Base-by-base conservation (phyloP, 2,329 filamentous ascomycete genomes). In the Apiospora malaysiana region DNA sequence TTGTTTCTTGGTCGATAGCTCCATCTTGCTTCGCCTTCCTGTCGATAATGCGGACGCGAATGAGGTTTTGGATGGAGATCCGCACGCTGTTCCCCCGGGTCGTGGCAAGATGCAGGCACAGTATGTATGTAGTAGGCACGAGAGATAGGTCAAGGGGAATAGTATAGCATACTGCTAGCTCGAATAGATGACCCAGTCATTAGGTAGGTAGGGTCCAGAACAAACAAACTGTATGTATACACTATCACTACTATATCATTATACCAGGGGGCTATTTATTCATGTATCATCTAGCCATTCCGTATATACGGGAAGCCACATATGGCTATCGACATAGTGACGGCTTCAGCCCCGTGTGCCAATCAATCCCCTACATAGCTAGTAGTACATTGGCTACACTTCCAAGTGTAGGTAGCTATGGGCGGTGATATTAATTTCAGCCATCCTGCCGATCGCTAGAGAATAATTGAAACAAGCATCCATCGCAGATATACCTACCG, bases 331-430 rank as follows among this genome's bases (percentile, higher is more conserved):
- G 8, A 6, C 27, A 40, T 63, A 63, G 32, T 63, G 18, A 23
- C 56, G 56, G 56, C 56, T 63, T 63, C 56, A 63, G 56, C 32
- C 56, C 56, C 56, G 56, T 63, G 27, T 63, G 56, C 56, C 56
- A 63, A 63, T 63, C 56, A 63, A n/a, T 32, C 4, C 18, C 56
- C 27, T 63, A 12, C 27, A 40, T 63, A 12, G 8, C 27, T 40
- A 10, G 14, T 27, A n/a, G n/a, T n/a, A n/a, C n/a, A n/a, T n/a
- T n/a, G n/a, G n/a, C n/a, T n/a, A 27, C 7, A 32, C 32, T 32
- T 32, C 32, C 32, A 32, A 3, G 6, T 3, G 25, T 56, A n/a
- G n/a, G 49, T 32, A 18, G 25, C 49, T 18, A 56, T 32, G 14
- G 3, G 32, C 18, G 51, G 51, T 37, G 27, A 14, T 40, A n/a